Base-by-base conservation (phyloP, 257 asterid species). In the Przewalskia tangutica region DNA sequence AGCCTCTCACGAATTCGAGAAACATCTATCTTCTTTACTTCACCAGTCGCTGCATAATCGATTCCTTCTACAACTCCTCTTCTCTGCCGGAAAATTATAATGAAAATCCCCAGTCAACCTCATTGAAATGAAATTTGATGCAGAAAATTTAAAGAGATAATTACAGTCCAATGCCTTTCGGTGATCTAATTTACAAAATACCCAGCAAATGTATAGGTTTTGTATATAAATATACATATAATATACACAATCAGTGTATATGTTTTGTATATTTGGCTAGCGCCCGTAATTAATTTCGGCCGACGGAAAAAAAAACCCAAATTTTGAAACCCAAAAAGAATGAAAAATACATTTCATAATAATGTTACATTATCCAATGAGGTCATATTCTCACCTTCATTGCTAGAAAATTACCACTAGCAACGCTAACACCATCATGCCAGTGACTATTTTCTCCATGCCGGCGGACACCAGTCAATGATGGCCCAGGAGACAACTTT, bases 401-500 rank as follows among this genome's bases (percentile, higher is more conserved):
- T 54, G 90, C 93, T 54, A 93, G 81, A 86, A 90, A 91, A 90
- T 93, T 93, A 81, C 97, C 96, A 77, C 94, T 88, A 67, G 91
- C 87, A 85, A 93, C 96, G 59, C 89, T 70, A 77, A 94, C 97
- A 84, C 93, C 91, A 81, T 88, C 90, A 84, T 91, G 85, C 92
- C 86, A 85, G 48, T 90, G 90, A 13, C 88, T 87, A 68, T 86
- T 93, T 58, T 91, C 91, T 48, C 96, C 97, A 85, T 93, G 96
- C 34, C 96, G 90, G 48, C 93, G 97, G 90, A 89, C 82, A 34
- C 91, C 92, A 83, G 90, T 87, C 83, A 96, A 89, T 77, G 99
- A 93, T 73, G 99, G 99, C 63, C 98, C 97, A 23, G 97, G 97
- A 23, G 99, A 96, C 68, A 96, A 86, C 86, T 91, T 92, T 12